Conservation (phyloP, 352 stramenopile genomes). For the Globisporangium cystogenes region DNA sequence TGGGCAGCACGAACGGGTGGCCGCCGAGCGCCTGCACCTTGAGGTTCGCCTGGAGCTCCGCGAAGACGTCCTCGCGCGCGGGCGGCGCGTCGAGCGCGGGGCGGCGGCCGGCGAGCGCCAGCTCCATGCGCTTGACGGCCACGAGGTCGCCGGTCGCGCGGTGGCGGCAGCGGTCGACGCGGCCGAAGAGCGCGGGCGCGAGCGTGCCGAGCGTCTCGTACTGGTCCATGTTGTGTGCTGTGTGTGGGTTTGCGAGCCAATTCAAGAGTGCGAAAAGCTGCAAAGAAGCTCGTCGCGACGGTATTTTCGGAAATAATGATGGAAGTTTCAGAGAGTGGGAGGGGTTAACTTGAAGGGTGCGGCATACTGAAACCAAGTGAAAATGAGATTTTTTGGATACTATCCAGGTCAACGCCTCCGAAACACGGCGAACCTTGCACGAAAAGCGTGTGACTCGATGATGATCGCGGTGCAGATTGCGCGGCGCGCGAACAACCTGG, state of each 20-base stretch:
- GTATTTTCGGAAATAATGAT: too few relatives aligned
- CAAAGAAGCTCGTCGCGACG: not conserved
- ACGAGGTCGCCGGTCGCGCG: conserved; percentile 40
- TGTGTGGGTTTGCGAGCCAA: not conserved
- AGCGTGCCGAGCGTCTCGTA: conserved; percentile 65
- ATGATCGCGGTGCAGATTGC: too few relatives aligned
- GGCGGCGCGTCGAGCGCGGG: conserved; percentile 22
- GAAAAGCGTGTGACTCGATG: too few relatives aligned
- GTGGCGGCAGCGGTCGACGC: conserved; percentile 62
- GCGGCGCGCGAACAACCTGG: too few relatives aligned
- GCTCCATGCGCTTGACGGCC: conserved; percentile 79
- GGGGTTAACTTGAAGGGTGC: too few relatives aligned
- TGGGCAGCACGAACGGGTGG: conserved; percentile 59
- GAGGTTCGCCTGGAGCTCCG: conserved; percentile 67
- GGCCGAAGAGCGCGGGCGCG: conserved; percentile 63
- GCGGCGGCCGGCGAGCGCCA: conserved; percentile 37
- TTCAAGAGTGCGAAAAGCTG: not conserved
- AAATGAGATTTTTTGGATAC: too few relatives aligned
- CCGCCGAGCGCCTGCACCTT: conserved; percentile 50
- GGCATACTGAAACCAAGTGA: too few relatives aligned
- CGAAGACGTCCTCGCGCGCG: conserved; percentile 67
- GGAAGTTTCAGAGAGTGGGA: too few relatives aligned
- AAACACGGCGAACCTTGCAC: too few relatives aligned
- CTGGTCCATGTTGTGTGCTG: conserved; percentile 14
- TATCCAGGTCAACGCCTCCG: too few relatives aligned